Percentiles rank a stretch among this genome's conserved stretches.
phyloP scores from a whole-genome alignment of 352 stramenopile genomes.

The Globisporangium ultimum region DNA sequence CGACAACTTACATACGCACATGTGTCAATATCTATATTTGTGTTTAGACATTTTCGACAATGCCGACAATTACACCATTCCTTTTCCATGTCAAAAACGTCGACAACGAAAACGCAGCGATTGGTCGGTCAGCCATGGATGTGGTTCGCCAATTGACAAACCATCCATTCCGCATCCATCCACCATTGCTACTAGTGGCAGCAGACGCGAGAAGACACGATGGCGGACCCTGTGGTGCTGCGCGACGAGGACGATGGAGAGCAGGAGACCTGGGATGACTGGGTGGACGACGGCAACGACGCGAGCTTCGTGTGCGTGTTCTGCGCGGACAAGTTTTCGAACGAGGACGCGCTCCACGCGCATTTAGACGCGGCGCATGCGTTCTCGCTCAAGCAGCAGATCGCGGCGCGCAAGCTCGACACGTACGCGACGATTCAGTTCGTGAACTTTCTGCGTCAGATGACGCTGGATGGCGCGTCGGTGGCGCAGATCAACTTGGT shows the following conservation, averaged over 20 bases:
- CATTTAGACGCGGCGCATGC: conserved; percentile 49
- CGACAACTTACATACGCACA: too few species aligned
- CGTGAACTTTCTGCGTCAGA: conserved; percentile 69
- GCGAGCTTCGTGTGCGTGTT: conserved; percentile 66
- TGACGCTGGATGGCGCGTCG: conserved; percentile 32
- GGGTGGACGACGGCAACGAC: conserved; percentile 65
- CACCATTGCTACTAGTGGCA: neutral
- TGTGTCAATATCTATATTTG: too few species aligned
- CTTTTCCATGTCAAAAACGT: neutral
- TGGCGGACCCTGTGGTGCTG: conserved; percentile 15
- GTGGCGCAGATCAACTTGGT: conserved; percentile 40
- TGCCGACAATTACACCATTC: too few species aligned
- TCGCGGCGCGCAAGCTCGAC: conserved; percentile 51
- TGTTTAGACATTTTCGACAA: too few species aligned
- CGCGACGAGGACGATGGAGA: conserved; percentile 29
- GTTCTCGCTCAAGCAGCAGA: conserved; percentile 62
- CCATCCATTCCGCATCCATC: conserved; percentile 4
- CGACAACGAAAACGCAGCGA: conserved; percentile 3
- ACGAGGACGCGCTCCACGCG: conserved; percentile 51
- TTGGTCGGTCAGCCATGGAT: conserved; percentile 2
- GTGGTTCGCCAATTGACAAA: neutral
- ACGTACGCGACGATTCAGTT: conserved; percentile 80
- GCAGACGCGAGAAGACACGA: neutral
- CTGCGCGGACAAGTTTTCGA: conserved; percentile 43
- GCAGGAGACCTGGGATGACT: conserved; percentile 80